Percentiles rank a stretch among this genome's conserved stretches.
These are phyloP conservation scores for Cryptosporidium bovis DNA, from an alignment of 169 alveolate genomes.

Conservation along the genomic window DNA sequence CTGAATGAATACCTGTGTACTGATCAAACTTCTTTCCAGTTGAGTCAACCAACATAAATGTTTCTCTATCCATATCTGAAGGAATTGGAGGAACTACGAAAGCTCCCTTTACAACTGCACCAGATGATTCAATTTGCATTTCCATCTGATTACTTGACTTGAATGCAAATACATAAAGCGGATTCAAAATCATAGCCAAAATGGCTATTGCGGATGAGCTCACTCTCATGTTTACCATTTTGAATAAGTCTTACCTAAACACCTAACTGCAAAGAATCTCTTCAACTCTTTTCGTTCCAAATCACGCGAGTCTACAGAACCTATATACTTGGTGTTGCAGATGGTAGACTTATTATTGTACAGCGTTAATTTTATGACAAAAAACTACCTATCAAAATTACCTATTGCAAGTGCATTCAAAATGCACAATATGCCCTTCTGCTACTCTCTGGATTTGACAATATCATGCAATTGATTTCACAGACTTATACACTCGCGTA, in stretches of 20 bases:
- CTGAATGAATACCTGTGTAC: constrained; percentile 20
- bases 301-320: no score
- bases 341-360: constrained; percentile 5
- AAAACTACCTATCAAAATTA: constrained; percentile 21
- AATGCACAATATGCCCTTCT: constrained; percentile 63
- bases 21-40: constrained; percentile 26
- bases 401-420: constrained; percentile 63
- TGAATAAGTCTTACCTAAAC: no score
- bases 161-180: neutral
- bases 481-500: constrained; percentile 47
- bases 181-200: constrained; percentile 31
- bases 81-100: constrained; percentile 11
- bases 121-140: constrained; percentile 43
- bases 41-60: constrained; percentile 26
- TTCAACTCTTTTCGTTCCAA: no score
- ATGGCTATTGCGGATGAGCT: constrained; percentile 54
- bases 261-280: no score
- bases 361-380: constrained; percentile 43
- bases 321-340: no score
- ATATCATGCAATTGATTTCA: constrained; percentile 17
- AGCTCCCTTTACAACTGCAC: constrained; percentile 16
- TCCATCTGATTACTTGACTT: constrained; percentile 34
- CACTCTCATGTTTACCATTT: constrained; percentile 31
- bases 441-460: constrained; percentile 23
- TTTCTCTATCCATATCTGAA: constrained; percentile 20